Conservation (phyloP, 495 filamentous ascomycete genomes). For the Neurospora sp. region DNA sequence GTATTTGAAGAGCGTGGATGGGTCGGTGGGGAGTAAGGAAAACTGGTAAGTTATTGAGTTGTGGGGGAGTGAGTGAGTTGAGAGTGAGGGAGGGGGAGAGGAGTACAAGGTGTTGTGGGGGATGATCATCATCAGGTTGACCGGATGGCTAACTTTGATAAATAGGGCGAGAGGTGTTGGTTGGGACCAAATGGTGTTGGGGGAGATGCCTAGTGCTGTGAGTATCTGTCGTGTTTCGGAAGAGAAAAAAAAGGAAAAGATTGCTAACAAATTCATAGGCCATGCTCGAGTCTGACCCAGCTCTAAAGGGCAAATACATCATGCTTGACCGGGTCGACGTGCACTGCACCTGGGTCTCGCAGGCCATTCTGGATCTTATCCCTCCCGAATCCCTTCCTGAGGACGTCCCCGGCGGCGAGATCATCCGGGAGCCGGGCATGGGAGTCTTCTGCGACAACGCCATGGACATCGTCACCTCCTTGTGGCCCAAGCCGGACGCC, state of each 20-base stretch:
- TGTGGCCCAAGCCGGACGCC: conserved; percentile 44
- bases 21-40: conserved; percentile 25
- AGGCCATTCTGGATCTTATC: conserved; percentile 46
- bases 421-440: conserved; percentile 43
- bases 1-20: conserved; percentile 25
- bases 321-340: conserved; percentile 60
- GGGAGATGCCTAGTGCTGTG: conserved; percentile 52
- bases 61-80: neutral
- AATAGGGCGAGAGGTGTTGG: conserved; percentile 45
- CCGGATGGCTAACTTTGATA: neutral
- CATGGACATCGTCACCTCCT: conserved; percentile 45
- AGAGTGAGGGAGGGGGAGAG: too few relatives aligned
- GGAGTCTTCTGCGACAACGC: conserved; percentile 66
- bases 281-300: conserved; percentile 40
- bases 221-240: conserved; percentile 13
- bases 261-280: conserved; percentile 25
- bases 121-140: neutral
- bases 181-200: conserved; percentile 55
- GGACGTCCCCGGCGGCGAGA: conserved; percentile 48
- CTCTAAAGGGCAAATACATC: conserved; percentile 44
- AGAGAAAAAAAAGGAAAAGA: neutral
- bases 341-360: conserved; percentile 55
- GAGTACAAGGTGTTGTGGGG: neutral
- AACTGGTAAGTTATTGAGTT: conserved; percentile 28
- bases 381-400: conserved; percentile 36